A percentile compares a stretch with the other conserved stretches of the same genome.
Conservation (phyloP, 345 rosid species). For the Eucalyptus tenuipes region DNA sequence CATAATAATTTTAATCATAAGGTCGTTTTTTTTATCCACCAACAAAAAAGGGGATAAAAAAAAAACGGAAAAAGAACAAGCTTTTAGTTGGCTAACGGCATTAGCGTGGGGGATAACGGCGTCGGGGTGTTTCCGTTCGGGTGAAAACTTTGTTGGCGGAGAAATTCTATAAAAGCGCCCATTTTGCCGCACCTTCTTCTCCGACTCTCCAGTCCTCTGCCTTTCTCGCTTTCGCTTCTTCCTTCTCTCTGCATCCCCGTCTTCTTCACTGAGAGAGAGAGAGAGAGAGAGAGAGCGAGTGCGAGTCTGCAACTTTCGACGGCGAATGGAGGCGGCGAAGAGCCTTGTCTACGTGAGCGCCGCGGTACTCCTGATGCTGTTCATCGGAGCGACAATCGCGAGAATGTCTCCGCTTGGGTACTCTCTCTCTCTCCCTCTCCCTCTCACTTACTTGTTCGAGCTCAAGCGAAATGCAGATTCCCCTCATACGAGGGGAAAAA, state of each 20-base stretch:
- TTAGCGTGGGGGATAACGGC: background rate
- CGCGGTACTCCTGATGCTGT: background rate
- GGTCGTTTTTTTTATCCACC: background rate
- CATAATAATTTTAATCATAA: background rate
- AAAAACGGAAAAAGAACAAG: background rate
- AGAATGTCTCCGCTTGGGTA: background rate
- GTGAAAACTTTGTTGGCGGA: background rate
- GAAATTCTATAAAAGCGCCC: background rate
- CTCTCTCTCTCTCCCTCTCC: background rate
- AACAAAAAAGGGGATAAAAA: background rate
- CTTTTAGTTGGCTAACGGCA: background rate
- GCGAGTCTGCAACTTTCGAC: background rate
- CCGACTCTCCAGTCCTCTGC: background rate
- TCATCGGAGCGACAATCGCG: background rate
- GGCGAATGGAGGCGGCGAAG: background rate
- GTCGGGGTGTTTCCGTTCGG: background rate
- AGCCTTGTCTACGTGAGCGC: background rate
- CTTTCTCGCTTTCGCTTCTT: background rate
- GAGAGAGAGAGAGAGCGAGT: background rate
- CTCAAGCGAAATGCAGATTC: background rate
- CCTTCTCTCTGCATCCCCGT: background rate
- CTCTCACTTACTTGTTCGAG: background rate
- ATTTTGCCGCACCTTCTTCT: background rate
- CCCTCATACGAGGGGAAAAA: background rate
- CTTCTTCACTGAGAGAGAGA: background rate